Percentiles rank a stretch among this genome's conserved stretches.
Evolutionary conservation across 192 early-diverging fungal species (phyloP).

Genomic region (Diversispora epigaea): DNA sequence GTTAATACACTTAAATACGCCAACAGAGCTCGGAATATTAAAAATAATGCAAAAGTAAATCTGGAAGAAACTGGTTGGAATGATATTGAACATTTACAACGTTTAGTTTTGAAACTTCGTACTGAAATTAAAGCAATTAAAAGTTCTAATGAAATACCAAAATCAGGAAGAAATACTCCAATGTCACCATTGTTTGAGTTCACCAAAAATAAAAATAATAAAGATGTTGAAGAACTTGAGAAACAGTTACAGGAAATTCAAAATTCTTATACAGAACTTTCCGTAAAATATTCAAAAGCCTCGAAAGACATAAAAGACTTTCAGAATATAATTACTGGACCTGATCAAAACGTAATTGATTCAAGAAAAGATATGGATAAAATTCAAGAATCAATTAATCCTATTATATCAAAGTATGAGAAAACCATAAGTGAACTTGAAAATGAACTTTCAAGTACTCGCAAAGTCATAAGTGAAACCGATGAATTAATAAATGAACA

Average conservation of each 20-base stretch:
- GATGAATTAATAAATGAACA: slow-evolving; percentile 57
- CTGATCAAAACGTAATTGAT: slow-evolving; percentile 40
- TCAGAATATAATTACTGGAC: slow-evolving; percentile 38
- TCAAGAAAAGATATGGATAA: not conserved
- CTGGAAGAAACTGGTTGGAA: slow-evolving; percentile 65
- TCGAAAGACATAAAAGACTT: slow-evolving; percentile 11
- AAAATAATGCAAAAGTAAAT: slow-evolving; percentile 83
- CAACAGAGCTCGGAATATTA: slow-evolving; percentile 92
- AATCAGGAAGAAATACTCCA: not conserved
- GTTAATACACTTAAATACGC: slow-evolving; percentile 96
- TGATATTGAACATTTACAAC: slow-evolving; percentile 61
- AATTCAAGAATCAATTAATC: slow-evolving; percentile 56
- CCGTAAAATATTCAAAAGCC: slow-evolving; percentile 52
- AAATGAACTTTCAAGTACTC: slow-evolving; percentile 53
- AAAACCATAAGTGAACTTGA: slow-evolving; percentile 61
- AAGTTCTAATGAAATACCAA: not conserved
- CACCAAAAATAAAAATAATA: slow-evolving; percentile 23
- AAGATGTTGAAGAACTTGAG: slow-evolving; percentile 42
- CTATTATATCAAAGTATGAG: slow-evolving; percentile 72
- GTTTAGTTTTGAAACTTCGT: slow-evolving; percentile 62
- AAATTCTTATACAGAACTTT: slow-evolving; percentile 55
- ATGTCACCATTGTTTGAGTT: not conserved
- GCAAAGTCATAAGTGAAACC: slow-evolving; percentile 58
- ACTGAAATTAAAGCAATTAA: slow-evolving; percentile 52
- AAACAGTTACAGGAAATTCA: slow-evolving; percentile 48